Base-by-base conservation (phyloP, 78 protist genomes). In the Dictyostelium brefeldianum region DNA sequence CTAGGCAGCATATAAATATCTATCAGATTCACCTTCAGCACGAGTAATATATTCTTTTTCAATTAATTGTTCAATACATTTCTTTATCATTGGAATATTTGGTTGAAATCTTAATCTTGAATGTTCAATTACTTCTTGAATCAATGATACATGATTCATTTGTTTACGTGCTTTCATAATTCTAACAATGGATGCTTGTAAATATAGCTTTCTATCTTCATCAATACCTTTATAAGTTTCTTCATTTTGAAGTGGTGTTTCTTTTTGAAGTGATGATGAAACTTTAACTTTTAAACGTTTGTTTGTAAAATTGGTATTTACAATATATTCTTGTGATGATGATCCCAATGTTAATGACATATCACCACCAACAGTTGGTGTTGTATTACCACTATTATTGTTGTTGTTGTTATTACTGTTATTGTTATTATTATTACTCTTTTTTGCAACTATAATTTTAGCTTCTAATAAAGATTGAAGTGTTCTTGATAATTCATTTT, bases 131-230 rank as follows among this genome's bases (percentile, higher is more conserved):
- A 97, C 98, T 73, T 98, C 99, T 31, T 89, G 81, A n/a, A 98
- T 84, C 9, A 98, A 91, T 15, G 57, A 36, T 31, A 20, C 57
- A 84, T 98, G 99, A 47, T 69, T 90, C 78, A 95, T 31, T 8
- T 15, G 48, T 83, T 97, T 97, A 69, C 99, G 84, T 20, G 97
- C 59, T 95, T 98, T 98, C 99, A 98, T 98, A 46, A 97, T 82
- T 67, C 99, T 96, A 36, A 98, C 99, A 48, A 98, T 96, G 10
- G 98, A 90, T 15, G 99, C 99, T 71, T 97, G 97, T 11, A 97
- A 83, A 53, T 83, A 67, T 15, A 97, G 73, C 84, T 83, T 94
- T 57, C 98, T 78, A 47, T 97, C 97, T 57, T 97, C 98, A 22
- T 95, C 95, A 36, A 96, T 82, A 31, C 85, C 83, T 67, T 94